These are phyloP conservation scores for Phytopythium litorale DNA, from an alignment of 352 stramenopile species.

Conservation along the genomic window DNA sequence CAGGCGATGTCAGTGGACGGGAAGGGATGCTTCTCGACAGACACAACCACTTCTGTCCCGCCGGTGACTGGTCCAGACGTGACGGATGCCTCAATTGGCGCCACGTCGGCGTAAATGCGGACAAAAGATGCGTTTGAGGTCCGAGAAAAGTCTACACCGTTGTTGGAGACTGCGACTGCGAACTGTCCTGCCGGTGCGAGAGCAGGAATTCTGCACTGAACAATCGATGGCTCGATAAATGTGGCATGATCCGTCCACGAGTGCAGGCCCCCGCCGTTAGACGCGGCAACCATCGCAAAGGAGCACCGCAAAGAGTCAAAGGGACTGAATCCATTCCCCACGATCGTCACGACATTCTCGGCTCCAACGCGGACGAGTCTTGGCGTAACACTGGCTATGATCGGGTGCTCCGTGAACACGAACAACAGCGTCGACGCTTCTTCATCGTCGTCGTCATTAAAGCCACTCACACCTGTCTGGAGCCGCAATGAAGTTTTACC, in stretches of 20 bases:
- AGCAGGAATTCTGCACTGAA: slow-evolving; percentile 22
- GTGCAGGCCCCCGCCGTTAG: not conserved
- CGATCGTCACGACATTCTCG: slow-evolving; percentile 18
- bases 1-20: slow-evolving; percentile 17
- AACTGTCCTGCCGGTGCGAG: slow-evolving; percentile 11
- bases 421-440: slow-evolving; percentile 13
- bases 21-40: slow-evolving; percentile 15
- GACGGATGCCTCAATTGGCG: slow-evolving; percentile 13
- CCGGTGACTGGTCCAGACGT: slow-evolving; percentile 21
- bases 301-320: slow-evolving; percentile 17
- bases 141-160: slow-evolving; percentile 22
- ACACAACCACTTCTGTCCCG: slow-evolving; percentile 25
- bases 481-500: slow-evolving; percentile 5
- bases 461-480: not conserved
- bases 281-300: slow-evolving; percentile 5
- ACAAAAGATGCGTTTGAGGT: not conserved
- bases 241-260: slow-evolving; percentile 8
- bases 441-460: slow-evolving; percentile 7
- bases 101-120: slow-evolving; percentile 14
- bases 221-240: slow-evolving; percentile 21
- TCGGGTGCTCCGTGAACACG: slow-evolving; percentile 13
- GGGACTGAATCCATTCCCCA: slow-evolving; percentile 16
- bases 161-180: slow-evolving; percentile 27
- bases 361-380: slow-evolving; percentile 11
- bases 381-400: slow-evolving; percentile 8